Base-by-base conservation (phyloP, 2,329 filamentous ascomycete genomes). In the Immersiporthe knoxdaviesiana region DNA sequence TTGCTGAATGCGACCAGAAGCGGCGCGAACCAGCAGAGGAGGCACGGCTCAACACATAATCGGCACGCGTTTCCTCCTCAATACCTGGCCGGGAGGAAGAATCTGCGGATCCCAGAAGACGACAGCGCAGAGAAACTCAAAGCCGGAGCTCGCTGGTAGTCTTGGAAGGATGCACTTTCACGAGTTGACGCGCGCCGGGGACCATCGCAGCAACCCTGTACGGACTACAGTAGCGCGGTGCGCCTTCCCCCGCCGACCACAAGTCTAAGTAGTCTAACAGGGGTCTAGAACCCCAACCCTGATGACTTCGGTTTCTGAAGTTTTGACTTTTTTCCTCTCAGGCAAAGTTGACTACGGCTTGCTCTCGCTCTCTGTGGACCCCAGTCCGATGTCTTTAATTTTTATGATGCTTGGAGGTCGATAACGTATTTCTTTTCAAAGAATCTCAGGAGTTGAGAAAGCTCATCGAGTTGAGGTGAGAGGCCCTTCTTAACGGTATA, bases 21-120 rank as follows among this genome's bases (percentile, higher is more conserved):
- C 67, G 67, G 54, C 54, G 41, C 61, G 24, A 27, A 3, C 32
- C 56, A 37, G 56, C 30, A 56, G 61, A n/a, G 60, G 61, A 30
- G 41, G 21, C 39, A 30, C 58, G 37, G 32, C 27, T 70, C 50
- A 68, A 59, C 50, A 62, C 69, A 70, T 70, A 50, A 37, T 63
- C 27, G 50, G 27, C 35, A 50, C 24, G 39, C 27, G 37, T 24
- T 24, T 47, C 61, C 39, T 39, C 54, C 21, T 50, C 41, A 24
- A 32, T 32, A 5, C n/a, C n/a, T n/a, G 11, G 18, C 18, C 59
- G n/a, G 41, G 7, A 56, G 11, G 37, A 4, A 24, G 21, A 12
- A 30, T 18, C 12, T 24, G 37, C 24, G 24, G 6, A 4, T 11
- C 8, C 21, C 56, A 35, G 32, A 37, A 18, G 30, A 37, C 5